Base-by-base conservation (phyloP, 257 asterid species). In the Parsonsia alboflavescens region DNA sequence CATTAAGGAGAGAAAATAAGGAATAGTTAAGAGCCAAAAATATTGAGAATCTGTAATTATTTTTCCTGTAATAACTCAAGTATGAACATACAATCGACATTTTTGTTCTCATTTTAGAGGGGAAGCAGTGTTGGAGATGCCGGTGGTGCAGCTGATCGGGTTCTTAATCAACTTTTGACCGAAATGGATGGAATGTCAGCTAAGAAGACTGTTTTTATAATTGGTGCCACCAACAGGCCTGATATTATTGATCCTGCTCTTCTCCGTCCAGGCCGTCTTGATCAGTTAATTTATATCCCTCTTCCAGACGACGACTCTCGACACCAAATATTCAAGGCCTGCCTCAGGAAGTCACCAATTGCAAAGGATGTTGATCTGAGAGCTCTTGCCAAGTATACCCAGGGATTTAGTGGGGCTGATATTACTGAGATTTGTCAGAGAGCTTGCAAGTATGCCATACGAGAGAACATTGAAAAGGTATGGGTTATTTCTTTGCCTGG, bases 181-280 rank as follows among this genome's bases (percentile, higher is more conserved):
- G 91, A 86, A 73, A 86, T 86, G 91, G 91, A 86, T 73, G 90
- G 90, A 80, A 86, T 84, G 90, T 78, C 83, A 7, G 88, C 90
- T 4, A 86, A 84, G 74, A 86, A 86, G 77, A 86, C 91, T 22
- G 91, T 86, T 56, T 86, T 86, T 64, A 86, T 86, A 46, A 86
- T 86, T 67, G 91, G 91, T 61, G 91, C 91, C 75, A 86, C 91
- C 48, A 86, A 86, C 73, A 82, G 91, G 69, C 90, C 88, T 65
- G 90, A 86, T 76, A 86, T 86, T 21, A 86, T 86, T 50, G 90
- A 86, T 65, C 84, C 87, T 11, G 89, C 91, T 56, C 88, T 86
- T 77, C 80, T 86, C 57, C 88, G 91, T 54, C 91, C 91, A 7
- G 91, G 91, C 41, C 89, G 89, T 74, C 91, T 86, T 50, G 91